Percentiles rank a stretch among this genome's conserved stretches.
Evolutionary conservation across 106 monocot species (phyloP).

Genomic region (Platanthera guangdongensis): DNA sequence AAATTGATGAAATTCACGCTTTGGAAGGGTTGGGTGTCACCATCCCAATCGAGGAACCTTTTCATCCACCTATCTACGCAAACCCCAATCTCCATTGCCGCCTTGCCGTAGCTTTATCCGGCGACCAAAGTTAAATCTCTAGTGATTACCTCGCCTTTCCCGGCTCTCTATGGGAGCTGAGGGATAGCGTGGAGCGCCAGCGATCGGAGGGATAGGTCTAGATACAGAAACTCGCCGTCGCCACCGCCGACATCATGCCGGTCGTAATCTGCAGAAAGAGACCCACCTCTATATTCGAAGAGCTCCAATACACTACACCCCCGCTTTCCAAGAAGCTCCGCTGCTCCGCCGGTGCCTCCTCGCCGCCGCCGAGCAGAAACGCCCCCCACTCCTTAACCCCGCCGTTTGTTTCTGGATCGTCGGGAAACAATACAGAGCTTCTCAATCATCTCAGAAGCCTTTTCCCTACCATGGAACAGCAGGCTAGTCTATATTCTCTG

Average conservation of each 20-base stretch:
- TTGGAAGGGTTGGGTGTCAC: too few relatives aligned
- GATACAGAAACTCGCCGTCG: neutral
- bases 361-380: neutral
- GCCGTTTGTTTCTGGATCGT: neutral
- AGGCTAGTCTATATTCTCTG: neutral
- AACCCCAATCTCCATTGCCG: neutral
- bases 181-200: slow-evolving; percentile 1
- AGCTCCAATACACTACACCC: neutral
- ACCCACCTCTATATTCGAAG: slow-evolving; percentile 6
- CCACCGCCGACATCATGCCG: neutral
- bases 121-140: neutral
- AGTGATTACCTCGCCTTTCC: neutral
- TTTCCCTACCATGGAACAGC: slow-evolving; percentile 6
- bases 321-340: slow-evolving; percentile 2
- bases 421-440: neutral
- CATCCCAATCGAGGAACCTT: neutral
- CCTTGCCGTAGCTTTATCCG: neutral
- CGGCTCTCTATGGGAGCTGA: neutral
- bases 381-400: neutral
- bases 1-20: too few relatives aligned
- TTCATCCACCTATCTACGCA: neutral
- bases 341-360: slow-evolving; percentile 3
- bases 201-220: neutral
- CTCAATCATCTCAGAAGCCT: slow-evolving; percentile 7
- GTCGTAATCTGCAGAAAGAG: slow-evolving; percentile 9